These are phyloP conservation scores for Cornus florida DNA, from an alignment of 148 eudicot species.

Conservation along the genomic window DNA sequence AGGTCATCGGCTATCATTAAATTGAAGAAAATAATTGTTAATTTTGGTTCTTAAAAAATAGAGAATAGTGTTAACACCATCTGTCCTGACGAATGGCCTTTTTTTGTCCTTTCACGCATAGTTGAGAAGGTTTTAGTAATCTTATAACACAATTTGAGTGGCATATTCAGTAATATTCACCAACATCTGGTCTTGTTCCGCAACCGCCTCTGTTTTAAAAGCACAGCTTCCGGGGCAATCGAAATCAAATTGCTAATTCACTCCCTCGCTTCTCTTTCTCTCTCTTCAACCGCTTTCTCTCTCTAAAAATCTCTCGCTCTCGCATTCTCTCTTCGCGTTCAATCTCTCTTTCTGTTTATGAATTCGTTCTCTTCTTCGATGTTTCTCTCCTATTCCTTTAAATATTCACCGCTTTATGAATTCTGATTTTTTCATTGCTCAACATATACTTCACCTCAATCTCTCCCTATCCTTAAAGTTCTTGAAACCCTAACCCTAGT, in stretches of 20 bases:
- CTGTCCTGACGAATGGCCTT: no score
- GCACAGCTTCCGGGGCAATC: not conserved
- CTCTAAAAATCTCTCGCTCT: conserved; percentile 1
- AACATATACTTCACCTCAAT: not conserved
- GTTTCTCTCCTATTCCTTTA: not conserved
- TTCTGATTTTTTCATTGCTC: not conserved
- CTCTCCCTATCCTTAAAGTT: not conserved
- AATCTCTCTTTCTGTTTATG: not conserved
- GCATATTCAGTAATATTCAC: not conserved
- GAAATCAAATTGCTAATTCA: not conserved
- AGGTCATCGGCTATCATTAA: no score
- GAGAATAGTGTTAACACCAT: no score
- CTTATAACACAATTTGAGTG: not conserved
- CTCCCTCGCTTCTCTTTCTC: conserved; percentile 5
- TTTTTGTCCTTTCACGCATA: no score
- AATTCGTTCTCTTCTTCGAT: conserved; percentile 6
- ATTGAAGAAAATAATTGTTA: no score
- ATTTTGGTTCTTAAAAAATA: no score
- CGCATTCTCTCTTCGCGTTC: not conserved
- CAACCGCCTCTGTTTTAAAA: not conserved
- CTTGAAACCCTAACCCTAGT: conserved; percentile 55
- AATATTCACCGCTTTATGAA: not conserved
- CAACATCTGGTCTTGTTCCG: not conserved
- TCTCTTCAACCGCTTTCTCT: conserved; percentile 8
- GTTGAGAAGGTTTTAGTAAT: not conserved